Conservation (phyloP, 768 basidiomycete species). For the Tulasnella sp. region DNA sequence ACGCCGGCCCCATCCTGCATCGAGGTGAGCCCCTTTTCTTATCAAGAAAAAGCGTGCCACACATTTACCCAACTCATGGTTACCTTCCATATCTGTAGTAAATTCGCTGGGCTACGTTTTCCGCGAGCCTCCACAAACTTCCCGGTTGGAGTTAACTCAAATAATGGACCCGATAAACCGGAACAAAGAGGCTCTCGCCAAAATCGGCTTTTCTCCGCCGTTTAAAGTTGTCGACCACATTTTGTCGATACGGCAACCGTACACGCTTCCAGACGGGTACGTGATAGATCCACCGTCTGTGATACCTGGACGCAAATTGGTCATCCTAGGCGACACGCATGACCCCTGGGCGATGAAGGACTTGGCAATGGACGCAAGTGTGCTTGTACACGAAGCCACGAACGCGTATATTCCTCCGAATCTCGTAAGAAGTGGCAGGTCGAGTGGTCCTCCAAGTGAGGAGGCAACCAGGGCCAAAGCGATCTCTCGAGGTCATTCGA, state of each 20-base stretch:
- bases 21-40: slow-evolving; percentile 50
- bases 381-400: slow-evolving; percentile 85
- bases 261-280: slow-evolving; percentile 38
- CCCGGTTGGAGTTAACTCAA: slow-evolving; percentile 30
- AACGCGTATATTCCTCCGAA: slow-evolving; percentile 62
- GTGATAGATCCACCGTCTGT: slow-evolving; percentile 36
- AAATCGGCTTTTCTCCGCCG: slow-evolving; percentile 37
- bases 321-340: slow-evolving; percentile 73
- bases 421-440: slow-evolving; percentile 44
- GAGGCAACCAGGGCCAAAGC: slow-evolving; percentile 56
- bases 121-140: slow-evolving; percentile 47
- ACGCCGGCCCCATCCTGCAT: slow-evolving; percentile 73
- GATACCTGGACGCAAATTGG: slow-evolving; percentile 60
- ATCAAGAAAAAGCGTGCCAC: background rate
- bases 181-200: slow-evolving; percentile 34
- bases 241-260: slow-evolving; percentile 31
- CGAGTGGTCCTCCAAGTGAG: slow-evolving; percentile 35
- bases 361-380: slow-evolving; percentile 59
- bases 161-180: slow-evolving; percentile 31
- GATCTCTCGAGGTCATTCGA: slow-evolving; percentile 70
- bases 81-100: slow-evolving; percentile 47
- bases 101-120: slow-evolving; percentile 66
- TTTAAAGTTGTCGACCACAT: slow-evolving; percentile 35
- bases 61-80: slow-evolving; percentile 43
- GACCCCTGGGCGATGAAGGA: slow-evolving; percentile 58